A percentile compares a stretch with the other conserved stretches of the same genome.
Conservation (phyloP, 306 rosid genomes). For the Bauhinia variegata region DNA sequence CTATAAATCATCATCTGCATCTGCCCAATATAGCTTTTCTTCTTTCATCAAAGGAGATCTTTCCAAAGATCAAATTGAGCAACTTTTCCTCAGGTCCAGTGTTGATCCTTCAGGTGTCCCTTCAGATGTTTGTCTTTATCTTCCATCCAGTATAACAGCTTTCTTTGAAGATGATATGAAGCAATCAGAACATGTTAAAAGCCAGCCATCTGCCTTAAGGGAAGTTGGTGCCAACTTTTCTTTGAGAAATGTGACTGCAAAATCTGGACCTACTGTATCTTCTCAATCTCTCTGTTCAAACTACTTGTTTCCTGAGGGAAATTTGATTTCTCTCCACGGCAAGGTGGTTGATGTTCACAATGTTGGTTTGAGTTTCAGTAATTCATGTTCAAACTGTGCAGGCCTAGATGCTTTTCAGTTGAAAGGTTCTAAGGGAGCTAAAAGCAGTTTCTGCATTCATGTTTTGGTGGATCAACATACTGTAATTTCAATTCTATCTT, state of each 20-base stretch:
- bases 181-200: slow-evolving; percentile 39
- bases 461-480: slow-evolving; percentile 57
- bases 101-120: slow-evolving; percentile 36
- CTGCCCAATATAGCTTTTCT: slow-evolving; percentile 39
- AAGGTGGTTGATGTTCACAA: slow-evolving; percentile 60
- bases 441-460: slow-evolving; percentile 68
- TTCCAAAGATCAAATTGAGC: slow-evolving; percentile 43
- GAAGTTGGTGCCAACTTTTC: slow-evolving; percentile 39
- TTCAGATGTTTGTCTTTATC: slow-evolving; percentile 70
- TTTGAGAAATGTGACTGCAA: slow-evolving; percentile 27
- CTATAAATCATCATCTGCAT: slow-evolving; percentile 35
- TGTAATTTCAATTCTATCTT: slow-evolving; percentile 49
- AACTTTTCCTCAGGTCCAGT: slow-evolving; percentile 33
- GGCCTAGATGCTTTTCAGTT: slow-evolving; percentile 44
- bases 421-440: slow-evolving; percentile 44
- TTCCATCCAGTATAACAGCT: slow-evolving; percentile 51
- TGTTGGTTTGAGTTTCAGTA: slow-evolving; percentile 40
- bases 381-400: slow-evolving; percentile 46
- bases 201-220: slow-evolving; percentile 42
- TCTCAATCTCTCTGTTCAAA: slow-evolving; percentile 40
- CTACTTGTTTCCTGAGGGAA: slow-evolving; percentile 71
- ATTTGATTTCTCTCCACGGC: slow-evolving; percentile 63
- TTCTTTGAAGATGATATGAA: slow-evolving; percentile 41
- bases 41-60: slow-evolving; percentile 35
- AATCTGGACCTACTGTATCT: slow-evolving; percentile 24